These are phyloP conservation scores for Fusarium bactridioides DNA, from an alignment of 2,329 filamentous ascomycete species.

Conservation along the genomic window DNA sequence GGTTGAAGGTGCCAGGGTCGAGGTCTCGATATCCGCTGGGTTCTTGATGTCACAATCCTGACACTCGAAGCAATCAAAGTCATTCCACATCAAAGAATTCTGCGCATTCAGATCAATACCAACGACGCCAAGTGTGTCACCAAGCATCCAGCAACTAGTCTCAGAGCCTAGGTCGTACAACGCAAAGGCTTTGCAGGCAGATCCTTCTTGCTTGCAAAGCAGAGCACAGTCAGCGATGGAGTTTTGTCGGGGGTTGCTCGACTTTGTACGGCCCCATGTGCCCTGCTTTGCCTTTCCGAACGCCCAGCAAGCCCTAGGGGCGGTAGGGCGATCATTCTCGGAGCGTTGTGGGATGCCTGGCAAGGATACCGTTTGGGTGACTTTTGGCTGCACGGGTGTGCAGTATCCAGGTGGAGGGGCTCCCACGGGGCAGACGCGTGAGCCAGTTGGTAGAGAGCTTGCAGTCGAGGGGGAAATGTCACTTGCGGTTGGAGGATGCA, in stretches of 20 bases:
- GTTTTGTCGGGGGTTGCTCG: background rate
- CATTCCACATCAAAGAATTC: slow-evolving; percentile 1
- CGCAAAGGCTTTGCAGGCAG: slow-evolving; percentile 5
- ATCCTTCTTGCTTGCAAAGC: background rate
- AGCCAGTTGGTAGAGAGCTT: background rate
- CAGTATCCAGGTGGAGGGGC: slow-evolving; percentile 5
- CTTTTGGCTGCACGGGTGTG: background rate
- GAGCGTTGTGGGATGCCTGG: background rate
- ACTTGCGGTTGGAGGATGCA: background rate
- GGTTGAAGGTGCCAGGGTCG: background rate
- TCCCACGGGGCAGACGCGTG: background rate
- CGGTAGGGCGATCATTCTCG: background rate
- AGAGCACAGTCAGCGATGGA: slow-evolving; percentile 17
- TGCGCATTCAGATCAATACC: background rate
- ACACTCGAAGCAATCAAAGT: slow-evolving; percentile 11
- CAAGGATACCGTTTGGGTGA: background rate
- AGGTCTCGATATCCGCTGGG: background rate
- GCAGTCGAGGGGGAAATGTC: background rate
- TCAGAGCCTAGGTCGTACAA: background rate
- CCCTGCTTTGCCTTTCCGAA: background rate
- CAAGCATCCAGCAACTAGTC: background rate
- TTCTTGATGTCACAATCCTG: background rate
- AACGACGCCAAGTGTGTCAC: background rate
- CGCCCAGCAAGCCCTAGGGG: slow-evolving; percentile 1
- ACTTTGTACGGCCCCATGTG: background rate